Conservation (phyloP, 1,284 basidiomycete genomes). For the Apiotrichum gracile region DNA sequence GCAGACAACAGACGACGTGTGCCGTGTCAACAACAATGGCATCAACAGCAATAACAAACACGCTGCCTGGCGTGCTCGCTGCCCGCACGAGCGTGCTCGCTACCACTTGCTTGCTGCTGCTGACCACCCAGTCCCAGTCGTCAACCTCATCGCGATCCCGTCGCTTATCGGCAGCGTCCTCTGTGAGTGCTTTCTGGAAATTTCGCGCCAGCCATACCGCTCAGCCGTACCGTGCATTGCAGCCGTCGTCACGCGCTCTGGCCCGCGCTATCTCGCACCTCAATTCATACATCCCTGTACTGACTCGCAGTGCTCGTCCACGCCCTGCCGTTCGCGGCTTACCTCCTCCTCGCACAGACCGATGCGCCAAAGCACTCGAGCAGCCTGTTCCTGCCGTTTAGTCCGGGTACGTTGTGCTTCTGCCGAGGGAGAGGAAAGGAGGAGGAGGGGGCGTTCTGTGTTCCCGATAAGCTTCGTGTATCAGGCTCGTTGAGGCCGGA, state of each 20-base stretch:
- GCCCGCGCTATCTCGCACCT: not conserved
- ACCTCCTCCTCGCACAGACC: constrained; percentile 25
- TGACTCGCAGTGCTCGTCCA: constrained; percentile 19
- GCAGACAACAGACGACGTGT: not conserved
- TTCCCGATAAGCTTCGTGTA: no score
- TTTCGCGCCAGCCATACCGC: no score
- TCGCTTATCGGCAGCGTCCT: constrained; percentile 14
- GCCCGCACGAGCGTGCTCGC: not conserved
- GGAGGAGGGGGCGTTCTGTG: no score
- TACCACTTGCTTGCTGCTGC: not conserved
- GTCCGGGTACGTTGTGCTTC: constrained; percentile 18
- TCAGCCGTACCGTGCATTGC: no score
- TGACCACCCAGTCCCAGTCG: constrained; percentile 15
- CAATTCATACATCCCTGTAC: not conserved
- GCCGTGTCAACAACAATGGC: not conserved
- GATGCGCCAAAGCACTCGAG: constrained; percentile 19
- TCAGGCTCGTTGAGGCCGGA: no score
- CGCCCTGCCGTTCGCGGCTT: constrained; percentile 21
- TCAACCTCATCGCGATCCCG: constrained; percentile 19
- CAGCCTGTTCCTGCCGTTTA: constrained; percentile 23
- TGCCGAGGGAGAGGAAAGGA: not conserved
- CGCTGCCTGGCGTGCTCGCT: not conserved
- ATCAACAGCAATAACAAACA: not conserved
- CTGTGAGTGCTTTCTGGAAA: not conserved
- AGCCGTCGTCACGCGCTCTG: not conserved